Evolutionary conservation across 768 basidiomycete species (phyloP), one percentile per base, ranked within the genome.

Genomic region (Lactarius sanguifluus): DNA sequence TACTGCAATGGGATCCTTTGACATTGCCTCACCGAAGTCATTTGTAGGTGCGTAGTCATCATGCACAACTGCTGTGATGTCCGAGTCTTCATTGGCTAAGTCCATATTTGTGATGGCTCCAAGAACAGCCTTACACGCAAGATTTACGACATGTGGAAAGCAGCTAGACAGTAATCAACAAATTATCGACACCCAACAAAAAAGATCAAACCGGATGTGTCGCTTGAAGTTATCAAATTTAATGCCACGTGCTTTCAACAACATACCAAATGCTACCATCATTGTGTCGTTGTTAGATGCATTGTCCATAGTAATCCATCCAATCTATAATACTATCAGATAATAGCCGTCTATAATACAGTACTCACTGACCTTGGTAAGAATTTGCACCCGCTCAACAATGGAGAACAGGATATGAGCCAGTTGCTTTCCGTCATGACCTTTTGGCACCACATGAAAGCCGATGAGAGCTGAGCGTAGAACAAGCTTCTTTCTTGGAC

Each of bases 371-470:
- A 77, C 77, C 72, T 75, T 75, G 20, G 55, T 12, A 1, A 73
- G 62, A 38, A 78, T 76, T 7, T 64, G 38, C 23, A 77, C 43
- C 1, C 72, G 71, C 41, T 77, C 76, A n/a, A 76, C 20, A 28
- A 78, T 68, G 69, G 65, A 61, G 6, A 80, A 34, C 52, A 82
- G 77, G 3, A 74, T 72, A 16, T 72, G 41, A 1, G 75, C 73
- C n/a, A 82, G 69, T 59, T 81, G 77, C 45, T 75, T 70, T 2
- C 80, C 81, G 38, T 68, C 73, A 70, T 82, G 80, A 10, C 65
- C 67, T 0, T 77, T 78, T 30, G 79, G 76, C 13, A 80, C 69
- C 23, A 65, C 68, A 23, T 75, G 66, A 45, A 81, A 82, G 0
- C 76, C 78, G 61, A 79, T 75, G 0, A 81, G 70, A 25, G 76